These are phyloP conservation scores for Quercus rubra DNA, from an alignment of 306 rosid genomes.

Conservation along the genomic window DNA sequence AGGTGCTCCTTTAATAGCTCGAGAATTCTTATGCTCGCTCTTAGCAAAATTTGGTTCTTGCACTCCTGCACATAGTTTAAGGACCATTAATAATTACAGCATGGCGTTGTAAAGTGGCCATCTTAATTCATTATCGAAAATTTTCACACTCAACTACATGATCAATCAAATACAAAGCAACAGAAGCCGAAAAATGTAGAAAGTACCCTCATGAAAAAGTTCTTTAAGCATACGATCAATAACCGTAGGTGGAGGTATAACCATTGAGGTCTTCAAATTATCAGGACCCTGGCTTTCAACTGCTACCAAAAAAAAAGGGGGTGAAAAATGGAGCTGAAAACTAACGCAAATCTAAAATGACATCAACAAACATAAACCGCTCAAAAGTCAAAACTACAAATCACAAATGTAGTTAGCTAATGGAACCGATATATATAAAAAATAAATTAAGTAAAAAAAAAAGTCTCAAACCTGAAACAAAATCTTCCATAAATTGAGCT, in stretches of 20 bases:
- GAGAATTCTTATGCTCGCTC: conserved; percentile 54
- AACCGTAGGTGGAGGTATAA: conserved; percentile 84
- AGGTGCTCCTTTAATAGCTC: conserved; percentile 83
- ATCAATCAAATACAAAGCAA: background rate
- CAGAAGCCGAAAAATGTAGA: conserved; percentile 21
- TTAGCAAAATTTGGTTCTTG: conserved; percentile 39
- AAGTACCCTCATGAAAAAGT: conserved; percentile 78
- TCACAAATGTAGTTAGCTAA: background rate
- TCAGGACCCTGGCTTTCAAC: conserved; percentile 77
- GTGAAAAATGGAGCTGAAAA: conserved; percentile 10
- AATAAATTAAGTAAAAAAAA: conserved; percentile 1
- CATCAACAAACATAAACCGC: conserved; percentile 25
- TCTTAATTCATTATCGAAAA: conserved; percentile 9
- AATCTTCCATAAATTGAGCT: conserved; percentile 93
- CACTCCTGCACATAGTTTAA: conserved; percentile 40
- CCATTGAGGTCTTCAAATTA: conserved; percentile 63
- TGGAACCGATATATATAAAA: background rate
- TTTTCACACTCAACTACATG: conserved; percentile 7
- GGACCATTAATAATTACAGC: conserved; percentile 14
- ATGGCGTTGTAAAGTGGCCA: conserved; percentile 13
- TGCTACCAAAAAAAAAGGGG: conserved; percentile 36
- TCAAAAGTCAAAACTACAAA: conserved; percentile 24
- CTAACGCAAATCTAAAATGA: conserved; percentile 12
- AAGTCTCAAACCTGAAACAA: conserved; percentile 76
- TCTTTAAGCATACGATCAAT: conserved; percentile 90